Percentiles rank a stretch among this genome's conserved stretches.
phyloP scores from a whole-genome alignment of 2,329 filamentous ascomycete genomes.

The Monosporascus sp. region DNA sequence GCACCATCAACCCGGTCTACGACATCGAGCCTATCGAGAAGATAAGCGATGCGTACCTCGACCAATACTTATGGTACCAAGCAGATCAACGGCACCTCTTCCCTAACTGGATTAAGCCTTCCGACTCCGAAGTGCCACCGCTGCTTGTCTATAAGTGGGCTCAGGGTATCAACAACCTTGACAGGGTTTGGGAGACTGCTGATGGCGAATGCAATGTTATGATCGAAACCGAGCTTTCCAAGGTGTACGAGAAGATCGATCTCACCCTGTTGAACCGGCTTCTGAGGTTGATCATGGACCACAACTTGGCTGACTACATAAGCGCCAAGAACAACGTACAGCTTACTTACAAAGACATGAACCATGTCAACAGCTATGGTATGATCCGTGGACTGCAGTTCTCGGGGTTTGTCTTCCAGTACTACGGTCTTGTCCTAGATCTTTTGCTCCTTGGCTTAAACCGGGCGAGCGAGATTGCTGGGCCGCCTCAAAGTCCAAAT shows the following conservation, averaged over 20 bases:
- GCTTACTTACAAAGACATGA: slow-evolving; percentile 99
- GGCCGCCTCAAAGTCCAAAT: slow-evolving; percentile 87
- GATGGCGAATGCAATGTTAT: slow-evolving; percentile 97
- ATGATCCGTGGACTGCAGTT: slow-evolving; percentile 98
- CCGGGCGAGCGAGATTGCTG: slow-evolving; percentile 95
- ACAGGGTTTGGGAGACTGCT: slow-evolving; percentile 88
- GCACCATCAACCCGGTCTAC: slow-evolving; percentile 97
- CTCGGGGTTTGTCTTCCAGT: slow-evolving; percentile 98
- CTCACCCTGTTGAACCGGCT: slow-evolving; percentile 90
- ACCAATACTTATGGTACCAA: slow-evolving; percentile 99
- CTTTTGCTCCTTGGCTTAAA: slow-evolving; percentile 86
- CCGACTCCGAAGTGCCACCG: slow-evolving; percentile 94
- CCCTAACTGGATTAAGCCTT: slow-evolving; percentile 98
- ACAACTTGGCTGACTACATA: slow-evolving; percentile 98
- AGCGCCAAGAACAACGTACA: slow-evolving; percentile 99
- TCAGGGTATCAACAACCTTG: slow-evolving; percentile 96
- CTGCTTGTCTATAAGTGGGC: slow-evolving; percentile 97
- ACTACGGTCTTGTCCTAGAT: slow-evolving; percentile 93
- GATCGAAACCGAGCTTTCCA: slow-evolving; percentile 97
- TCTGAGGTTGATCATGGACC: slow-evolving; percentile 94
- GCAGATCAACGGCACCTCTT: slow-evolving; percentile 96
- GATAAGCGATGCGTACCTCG: slow-evolving; percentile 96
- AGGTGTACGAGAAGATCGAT: slow-evolving; percentile 99
- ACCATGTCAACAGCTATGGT: slow-evolving; percentile 97
- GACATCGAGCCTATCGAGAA: slow-evolving; percentile 99